Conservation (phyloP, 768 basidiomycete genomes). For the Phanerochaete carnosa region DNA sequence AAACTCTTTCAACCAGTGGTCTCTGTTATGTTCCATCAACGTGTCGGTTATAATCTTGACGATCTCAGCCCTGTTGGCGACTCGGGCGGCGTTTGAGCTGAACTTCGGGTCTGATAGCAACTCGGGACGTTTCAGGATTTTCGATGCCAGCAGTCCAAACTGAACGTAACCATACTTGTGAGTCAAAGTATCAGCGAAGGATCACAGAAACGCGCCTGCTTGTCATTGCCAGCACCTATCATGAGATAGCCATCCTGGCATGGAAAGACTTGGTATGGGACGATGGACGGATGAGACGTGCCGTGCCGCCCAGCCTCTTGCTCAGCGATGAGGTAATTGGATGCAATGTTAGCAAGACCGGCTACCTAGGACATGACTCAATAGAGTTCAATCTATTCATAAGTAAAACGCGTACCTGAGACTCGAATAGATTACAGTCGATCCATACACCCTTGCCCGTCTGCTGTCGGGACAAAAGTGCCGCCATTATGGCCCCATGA, state of each 20-base stretch:
- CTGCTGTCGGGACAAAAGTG: slow-evolving; percentile 72
- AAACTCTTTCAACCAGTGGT: slow-evolving; percentile 73
- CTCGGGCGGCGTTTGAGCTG: slow-evolving; percentile 70
- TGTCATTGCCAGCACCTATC: slow-evolving; percentile 92
- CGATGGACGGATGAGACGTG: slow-evolving; percentile 93
- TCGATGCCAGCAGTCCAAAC: slow-evolving; percentile 67
- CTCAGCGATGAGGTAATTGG: slow-evolving; percentile 87
- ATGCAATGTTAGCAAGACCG: slow-evolving; percentile 88
- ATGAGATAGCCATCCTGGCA: slow-evolving; percentile 88
- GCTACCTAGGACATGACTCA: slow-evolving; percentile 57
- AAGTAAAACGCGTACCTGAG: slow-evolving; percentile 53
- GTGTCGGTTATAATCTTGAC: slow-evolving; percentile 62
- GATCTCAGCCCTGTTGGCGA: slow-evolving; percentile 70
- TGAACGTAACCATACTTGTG: slow-evolving; percentile 26
- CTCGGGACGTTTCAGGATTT: slow-evolving; percentile 58
- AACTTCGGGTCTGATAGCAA: slow-evolving; percentile 63
- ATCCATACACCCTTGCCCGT: slow-evolving; percentile 90
- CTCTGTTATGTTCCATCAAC: slow-evolving; percentile 54
- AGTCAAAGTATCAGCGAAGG: neutral
- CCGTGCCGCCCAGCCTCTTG: slow-evolving; percentile 82
- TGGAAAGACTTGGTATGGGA: slow-evolving; percentile 88
- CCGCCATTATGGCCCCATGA: slow-evolving; percentile 92
- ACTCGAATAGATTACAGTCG: slow-evolving; percentile 90
- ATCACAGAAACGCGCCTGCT: slow-evolving; percentile 48
- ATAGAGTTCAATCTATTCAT: neutral